Evolutionary conservation across 208 protist species (phyloP).

Genomic region (Leptomonas pyrrhocoris): DNA sequence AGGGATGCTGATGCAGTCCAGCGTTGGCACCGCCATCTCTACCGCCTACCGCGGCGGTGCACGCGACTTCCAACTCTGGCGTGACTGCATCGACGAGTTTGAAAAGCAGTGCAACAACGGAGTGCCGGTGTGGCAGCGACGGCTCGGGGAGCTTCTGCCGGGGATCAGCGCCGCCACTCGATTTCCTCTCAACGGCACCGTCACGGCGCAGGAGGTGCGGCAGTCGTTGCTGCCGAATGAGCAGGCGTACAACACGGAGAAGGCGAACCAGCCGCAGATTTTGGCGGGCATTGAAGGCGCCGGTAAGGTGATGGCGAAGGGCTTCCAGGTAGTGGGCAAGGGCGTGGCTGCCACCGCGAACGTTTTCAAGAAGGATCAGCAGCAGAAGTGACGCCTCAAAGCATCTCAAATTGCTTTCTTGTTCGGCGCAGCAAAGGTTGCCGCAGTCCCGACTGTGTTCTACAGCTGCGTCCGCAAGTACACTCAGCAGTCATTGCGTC

Average conservation of each 20-base stretch:
- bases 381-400: constrained; percentile 3
- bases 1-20: constrained; percentile 62
- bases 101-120: constrained; percentile 45
- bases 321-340: constrained; percentile 74
- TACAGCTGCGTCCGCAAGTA: no score
- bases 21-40: constrained; percentile 60
- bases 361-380: constrained; percentile 39
- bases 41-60: constrained; percentile 49
- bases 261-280: constrained; percentile 59
- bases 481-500: no score
- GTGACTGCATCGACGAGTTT: constrained; percentile 64
- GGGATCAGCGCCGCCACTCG: constrained; percentile 62
- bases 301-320: constrained; percentile 67
- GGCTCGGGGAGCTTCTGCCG: constrained; percentile 48
- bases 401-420: not conserved
- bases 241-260: constrained; percentile 42
- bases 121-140: constrained; percentile 71
- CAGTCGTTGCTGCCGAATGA: constrained; percentile 62
- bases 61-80: constrained; percentile 65
- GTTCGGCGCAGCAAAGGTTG: not conserved
- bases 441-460: not conserved
- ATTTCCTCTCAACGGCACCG: constrained; percentile 66
- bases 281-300: constrained; percentile 63
- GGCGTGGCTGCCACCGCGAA: constrained; percentile 50
- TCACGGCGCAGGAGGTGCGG: constrained; percentile 55